A percentile compares a stretch with the other conserved stretches of the same genome.
Evolutionary conservation across 176 grass and related monocot species (phyloP).

Genomic region (Triticum timopheevii): DNA sequence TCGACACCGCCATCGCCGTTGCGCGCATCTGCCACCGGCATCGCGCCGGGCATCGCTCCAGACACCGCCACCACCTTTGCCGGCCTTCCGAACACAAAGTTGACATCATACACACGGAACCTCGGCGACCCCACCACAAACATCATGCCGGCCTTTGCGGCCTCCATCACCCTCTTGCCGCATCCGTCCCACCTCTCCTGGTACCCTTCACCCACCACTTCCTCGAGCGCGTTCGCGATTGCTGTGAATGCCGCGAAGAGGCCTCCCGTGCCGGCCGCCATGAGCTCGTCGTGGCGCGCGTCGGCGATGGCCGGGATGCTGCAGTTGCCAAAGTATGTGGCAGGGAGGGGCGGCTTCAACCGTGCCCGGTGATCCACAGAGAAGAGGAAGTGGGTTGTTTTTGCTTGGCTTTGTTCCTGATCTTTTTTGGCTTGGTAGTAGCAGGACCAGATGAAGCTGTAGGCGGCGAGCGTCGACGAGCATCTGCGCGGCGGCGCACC

Average conservation of each 20-base stretch:
- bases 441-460: not conserved
- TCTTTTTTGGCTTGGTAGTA: not conserved
- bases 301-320: not conserved
- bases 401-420: not conserved
- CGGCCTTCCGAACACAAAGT: not conserved
- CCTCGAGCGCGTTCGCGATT: slow-evolving; percentile 7
- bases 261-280: not conserved
- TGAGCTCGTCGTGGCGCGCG: not conserved
- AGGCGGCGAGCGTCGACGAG: slow-evolving; percentile 30
- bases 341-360: slow-evolving; percentile 29
- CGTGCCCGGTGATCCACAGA: slow-evolving; percentile 28
- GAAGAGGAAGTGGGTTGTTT: slow-evolving; percentile 6
- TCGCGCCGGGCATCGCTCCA: not conserved
- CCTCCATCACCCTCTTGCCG: slow-evolving; percentile 1
- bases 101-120: not conserved
- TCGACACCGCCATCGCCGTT: not conserved
- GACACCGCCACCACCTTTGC: not conserved
- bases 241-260: not conserved
- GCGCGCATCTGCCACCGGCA: not conserved
- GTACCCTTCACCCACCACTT: not conserved
- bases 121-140: not conserved
- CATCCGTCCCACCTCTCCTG: not conserved
- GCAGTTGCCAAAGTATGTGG: slow-evolving; percentile 53
- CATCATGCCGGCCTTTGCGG: slow-evolving; percentile 1
- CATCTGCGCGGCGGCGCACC: not conserved